phyloP scores from a whole-genome alignment of 228 moss, liverwort and hornwort genomes.

The Sphagnum fallax region DNA sequence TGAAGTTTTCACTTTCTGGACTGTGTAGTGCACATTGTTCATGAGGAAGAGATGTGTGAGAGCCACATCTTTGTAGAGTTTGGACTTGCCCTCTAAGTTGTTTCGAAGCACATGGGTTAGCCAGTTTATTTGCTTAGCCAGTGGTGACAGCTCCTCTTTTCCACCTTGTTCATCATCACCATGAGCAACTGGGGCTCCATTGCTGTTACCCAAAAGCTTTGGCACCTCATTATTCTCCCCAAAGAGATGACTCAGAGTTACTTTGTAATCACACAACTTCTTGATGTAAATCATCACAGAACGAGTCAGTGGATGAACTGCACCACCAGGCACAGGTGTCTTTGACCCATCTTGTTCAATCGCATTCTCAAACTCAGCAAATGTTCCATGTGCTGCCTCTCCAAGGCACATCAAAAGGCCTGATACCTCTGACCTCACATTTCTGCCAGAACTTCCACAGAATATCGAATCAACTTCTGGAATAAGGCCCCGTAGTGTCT shows the following conservation, averaged over 20 bases:
- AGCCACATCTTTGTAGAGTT: conserved; percentile 85
- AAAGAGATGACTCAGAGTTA: conserved; percentile 86
- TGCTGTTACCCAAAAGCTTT: conserved; percentile 26
- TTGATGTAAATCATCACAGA: conserved; percentile 99
- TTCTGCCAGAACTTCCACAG: conserved; percentile 54
- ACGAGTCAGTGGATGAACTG: conserved; percentile 86
- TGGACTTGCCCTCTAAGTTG: conserved; percentile 95
- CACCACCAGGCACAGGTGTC: conserved; percentile 78
- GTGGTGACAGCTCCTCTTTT: conserved; percentile 63
- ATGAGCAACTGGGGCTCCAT: conserved; percentile 23
- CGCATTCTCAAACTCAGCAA: conserved; percentile 95
- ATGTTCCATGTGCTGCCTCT: conserved; percentile 79
- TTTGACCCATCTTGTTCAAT: conserved; percentile 74
- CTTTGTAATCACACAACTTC: conserved; percentile 87
- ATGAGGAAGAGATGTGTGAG: conserved; percentile 90
- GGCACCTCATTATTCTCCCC: conserved; percentile 65
- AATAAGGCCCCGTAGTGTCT: conserved; percentile 76
- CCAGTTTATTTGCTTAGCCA: conserved; percentile 84
- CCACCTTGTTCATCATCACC: conserved; percentile 49
- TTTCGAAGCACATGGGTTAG: conserved; percentile 77
- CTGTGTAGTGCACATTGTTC: conserved; percentile 99
- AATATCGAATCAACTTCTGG: conserved; percentile 77
- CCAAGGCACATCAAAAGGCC: conserved; percentile 86
- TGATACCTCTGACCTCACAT: conserved; percentile 62
- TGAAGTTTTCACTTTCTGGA: conserved; percentile 85